Evolutionary conservation across 306 rosid species (phyloP).

Genomic region (Myrica gale): DNA sequence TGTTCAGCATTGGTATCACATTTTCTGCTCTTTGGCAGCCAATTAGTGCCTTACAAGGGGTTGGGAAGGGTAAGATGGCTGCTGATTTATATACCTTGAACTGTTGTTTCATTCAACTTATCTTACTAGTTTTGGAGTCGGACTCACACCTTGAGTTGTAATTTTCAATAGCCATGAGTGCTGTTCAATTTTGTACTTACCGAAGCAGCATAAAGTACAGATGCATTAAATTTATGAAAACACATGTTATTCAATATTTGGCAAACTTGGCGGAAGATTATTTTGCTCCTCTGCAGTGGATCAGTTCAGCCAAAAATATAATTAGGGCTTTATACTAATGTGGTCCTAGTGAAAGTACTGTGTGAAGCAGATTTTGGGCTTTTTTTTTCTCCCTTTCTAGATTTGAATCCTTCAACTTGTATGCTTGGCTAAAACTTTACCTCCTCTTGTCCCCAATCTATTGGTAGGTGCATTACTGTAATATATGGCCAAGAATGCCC

Average conservation of each 20-base stretch:
- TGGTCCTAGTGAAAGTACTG: not conserved
- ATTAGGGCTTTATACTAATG: not conserved
- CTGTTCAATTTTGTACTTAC: not conserved
- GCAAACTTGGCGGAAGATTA: not conserved
- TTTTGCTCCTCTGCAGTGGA: too few species aligned
- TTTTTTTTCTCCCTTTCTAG: slow-evolving; percentile 1
- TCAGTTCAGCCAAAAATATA: not conserved
- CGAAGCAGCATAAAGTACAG: not conserved
- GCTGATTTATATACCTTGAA: not conserved
- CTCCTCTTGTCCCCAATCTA: not conserved
- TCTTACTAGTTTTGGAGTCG: not conserved
- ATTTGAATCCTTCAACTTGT: not conserved
- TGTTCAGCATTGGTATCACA: slow-evolving; percentile 96
- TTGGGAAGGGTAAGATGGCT: slow-evolving; percentile 65
- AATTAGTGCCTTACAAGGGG: slow-evolving; percentile 83
- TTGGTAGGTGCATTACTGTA: not conserved
- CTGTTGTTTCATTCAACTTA: too few species aligned
- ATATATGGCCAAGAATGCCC: not conserved
- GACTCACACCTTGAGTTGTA: not conserved
- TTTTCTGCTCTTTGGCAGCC: slow-evolving; percentile 99
- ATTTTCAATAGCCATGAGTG: not conserved
- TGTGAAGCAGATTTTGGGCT: not conserved
- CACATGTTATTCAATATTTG: not conserved
- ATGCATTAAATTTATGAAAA: not conserved
- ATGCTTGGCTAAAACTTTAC: slow-evolving; percentile 3